A percentile compares a stretch with the other conserved stretches of the same genome.
Evolutionary conservation across 2,329 filamentous ascomycete species (phyloP).

Genomic region (Epichloe aotearoae): DNA sequence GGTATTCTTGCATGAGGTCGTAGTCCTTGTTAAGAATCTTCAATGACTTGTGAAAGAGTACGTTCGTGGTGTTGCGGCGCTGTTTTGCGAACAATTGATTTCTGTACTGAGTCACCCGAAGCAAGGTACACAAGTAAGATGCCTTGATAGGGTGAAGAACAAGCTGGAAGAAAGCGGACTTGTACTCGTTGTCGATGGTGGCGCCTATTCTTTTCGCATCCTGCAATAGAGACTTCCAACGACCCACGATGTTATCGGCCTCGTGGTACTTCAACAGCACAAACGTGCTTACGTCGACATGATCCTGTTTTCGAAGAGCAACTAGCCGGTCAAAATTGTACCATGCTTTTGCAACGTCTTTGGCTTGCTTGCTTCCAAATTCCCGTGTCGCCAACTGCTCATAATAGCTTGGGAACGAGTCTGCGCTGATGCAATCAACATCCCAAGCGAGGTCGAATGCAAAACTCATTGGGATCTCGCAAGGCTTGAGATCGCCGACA

Average conservation of each 20-base stretch:
- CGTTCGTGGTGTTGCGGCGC: slow-evolving; percentile 42
- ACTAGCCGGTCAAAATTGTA: slow-evolving; percentile 36
- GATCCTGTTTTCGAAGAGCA: slow-evolving; percentile 45
- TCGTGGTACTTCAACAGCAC: slow-evolving; percentile 47
- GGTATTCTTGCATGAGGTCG: slow-evolving; percentile 36
- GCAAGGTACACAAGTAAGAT: slow-evolving; percentile 38
- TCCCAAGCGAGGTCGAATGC: slow-evolving; percentile 46
- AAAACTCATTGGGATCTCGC: slow-evolving; percentile 41
- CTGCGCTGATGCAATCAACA: slow-evolving; percentile 29
- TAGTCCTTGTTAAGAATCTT: slow-evolving; percentile 39
- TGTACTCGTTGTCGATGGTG: slow-evolving; percentile 26
- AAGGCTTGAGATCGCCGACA: slow-evolving; percentile 47
- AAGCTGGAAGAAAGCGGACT: slow-evolving; percentile 45
- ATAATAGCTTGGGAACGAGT: slow-evolving; percentile 28
- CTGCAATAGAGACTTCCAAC: slow-evolving; percentile 36
- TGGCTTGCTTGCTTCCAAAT: slow-evolving; percentile 32
- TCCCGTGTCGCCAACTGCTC: slow-evolving; percentile 33
- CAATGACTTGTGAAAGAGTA: slow-evolving; percentile 30
- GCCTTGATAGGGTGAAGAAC: slow-evolving; percentile 47
- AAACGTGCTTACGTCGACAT: slow-evolving; percentile 42
- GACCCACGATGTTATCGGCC: slow-evolving; percentile 37
- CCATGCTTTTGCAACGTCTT: slow-evolving; percentile 34
- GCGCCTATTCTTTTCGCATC: slow-evolving; percentile 32
- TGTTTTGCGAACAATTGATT: slow-evolving; percentile 44
- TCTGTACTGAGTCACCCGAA: slow-evolving; percentile 29